Base-by-base conservation (phyloP, 2,329 filamentous ascomycete genomes). In the Fusarium austroafricanum region DNA sequence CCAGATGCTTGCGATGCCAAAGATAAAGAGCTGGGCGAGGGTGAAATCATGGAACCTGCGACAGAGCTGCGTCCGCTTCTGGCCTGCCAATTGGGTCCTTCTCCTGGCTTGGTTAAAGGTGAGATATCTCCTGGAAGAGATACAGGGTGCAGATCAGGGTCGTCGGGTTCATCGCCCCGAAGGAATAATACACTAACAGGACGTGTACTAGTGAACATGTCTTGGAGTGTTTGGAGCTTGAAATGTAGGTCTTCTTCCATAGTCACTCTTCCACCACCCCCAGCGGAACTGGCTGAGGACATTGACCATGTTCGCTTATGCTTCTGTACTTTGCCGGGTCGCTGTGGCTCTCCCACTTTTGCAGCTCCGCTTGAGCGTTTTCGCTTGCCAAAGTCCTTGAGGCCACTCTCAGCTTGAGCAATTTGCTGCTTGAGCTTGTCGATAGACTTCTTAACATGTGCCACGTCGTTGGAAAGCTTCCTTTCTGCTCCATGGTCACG, bases 361-460 rank as follows among this genome's bases (percentile, higher is more conserved):
- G 79, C 73, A 4, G 78, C 81, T 4, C 82, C 84, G 10, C 82
- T 82, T 39, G 85, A 80, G 43, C 87, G 82, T 77, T 90, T 90
- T 55, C 89, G 82, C 76, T 90, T 91, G 43, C 86, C 84, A 67
- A 88, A 88, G 65, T 91, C 88, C 73, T 90, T 91, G 73, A 89
- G 83, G 0, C 89, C 89, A 50, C 84, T 89, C 73, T 91, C 89
- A 1, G 87, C 87, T 75, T 97, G 94, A 0, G 91, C 84, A 62
- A 97, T 96, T 75, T 97, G 95, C 75, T 97, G 94, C 79, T 96
- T 96, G 45, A 97, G 82, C 80, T 97, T 98, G 75, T 97, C 95
- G 71, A 98, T 97, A 0, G 92, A 93, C 81, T 97, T 98, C 79
- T 96, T 97, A 68, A 98, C 92, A 74, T 98, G 95, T 0, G 93